phyloP scores from a whole-genome alignment of 2,329 filamentous ascomycete species.

The Metarhizium humberi region DNA sequence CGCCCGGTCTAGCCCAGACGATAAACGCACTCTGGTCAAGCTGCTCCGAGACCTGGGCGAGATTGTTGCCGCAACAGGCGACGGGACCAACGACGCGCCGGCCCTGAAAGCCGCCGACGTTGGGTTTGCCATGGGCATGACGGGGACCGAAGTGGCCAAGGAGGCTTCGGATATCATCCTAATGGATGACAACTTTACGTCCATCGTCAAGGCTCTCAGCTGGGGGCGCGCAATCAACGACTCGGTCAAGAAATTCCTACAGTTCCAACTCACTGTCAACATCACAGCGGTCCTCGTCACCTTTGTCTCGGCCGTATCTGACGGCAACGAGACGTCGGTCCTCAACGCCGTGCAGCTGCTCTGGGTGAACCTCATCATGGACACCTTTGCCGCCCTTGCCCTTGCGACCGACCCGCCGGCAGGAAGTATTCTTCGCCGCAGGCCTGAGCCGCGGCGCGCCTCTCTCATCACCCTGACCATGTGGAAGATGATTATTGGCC shows the following conservation, averaged over 20 bases:
- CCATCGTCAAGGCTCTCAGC: slow-evolving; percentile 56
- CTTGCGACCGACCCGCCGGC: slow-evolving; percentile 55
- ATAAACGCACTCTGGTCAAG: slow-evolving; percentile 47
- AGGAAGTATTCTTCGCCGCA: slow-evolving; percentile 44
- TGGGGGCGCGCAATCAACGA: slow-evolving; percentile 62
- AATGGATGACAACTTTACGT: slow-evolving; percentile 57
- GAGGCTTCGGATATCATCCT: slow-evolving; percentile 59
- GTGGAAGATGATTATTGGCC: slow-evolving; percentile 59
- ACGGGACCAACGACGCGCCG: slow-evolving; percentile 58
- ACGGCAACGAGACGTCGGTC: slow-evolving; percentile 42
- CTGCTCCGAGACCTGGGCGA: slow-evolving; percentile 43
- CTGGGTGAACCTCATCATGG: slow-evolving; percentile 64
- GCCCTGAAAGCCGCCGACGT: slow-evolving; percentile 57
- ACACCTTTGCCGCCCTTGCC: slow-evolving; percentile 57
- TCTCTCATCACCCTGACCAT: slow-evolving; percentile 58
- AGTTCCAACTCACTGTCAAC: slow-evolving; percentile 63
- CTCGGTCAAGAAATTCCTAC: slow-evolving; percentile 58
- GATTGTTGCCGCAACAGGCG: slow-evolving; percentile 55
- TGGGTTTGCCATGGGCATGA: slow-evolving; percentile 59
- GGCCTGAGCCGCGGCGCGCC: slow-evolving; percentile 52
- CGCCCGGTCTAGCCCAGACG: slow-evolving; percentile 50
- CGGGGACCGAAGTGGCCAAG: slow-evolving; percentile 61
- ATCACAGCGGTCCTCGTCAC: slow-evolving; percentile 60
- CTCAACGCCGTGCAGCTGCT: slow-evolving; percentile 58
- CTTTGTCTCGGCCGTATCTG: slow-evolving; percentile 53